Base-by-base conservation (phyloP, 169 alveolate species). In the Plasmodium falciparum region DNA sequence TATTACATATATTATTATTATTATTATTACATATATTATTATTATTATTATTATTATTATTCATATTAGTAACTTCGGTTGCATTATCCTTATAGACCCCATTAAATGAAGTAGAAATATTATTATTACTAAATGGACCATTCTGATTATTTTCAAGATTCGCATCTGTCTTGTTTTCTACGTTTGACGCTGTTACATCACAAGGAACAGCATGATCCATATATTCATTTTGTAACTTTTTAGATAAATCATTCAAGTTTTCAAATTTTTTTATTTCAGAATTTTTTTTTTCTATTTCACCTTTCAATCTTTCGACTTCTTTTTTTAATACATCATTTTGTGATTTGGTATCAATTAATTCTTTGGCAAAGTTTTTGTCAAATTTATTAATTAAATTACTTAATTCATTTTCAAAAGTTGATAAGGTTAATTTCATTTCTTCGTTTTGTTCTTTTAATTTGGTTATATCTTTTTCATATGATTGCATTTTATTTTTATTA, bases 351-450 rank as follows among this genome's bases (percentile, higher is more conserved):
- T 86, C 92, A 26, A 86, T 86, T 52, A 86, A 58, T 61, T 86
- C 92, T 86, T 86, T 86, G 1, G 92, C 92, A 71, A 70, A 86
- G 45, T 86, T 70, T 86, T 72, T 86, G 29, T 86, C 88, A 72
- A 71, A 86, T 24, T 86, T 86, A 13, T 86, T 86, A 13, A 86
- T 86, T 59, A 86, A 71, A 72, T 54, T 86, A 66, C 88, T 86
- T 26, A 86, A 58, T 65, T 86, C 92, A 86, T 70, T 86, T 86
- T 86, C 88, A 74, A 86, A 86, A 0, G 92, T 86, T n/a, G 88
- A 86, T 29, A 86, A 73, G 1, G 88, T 86, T 65, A 62, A 56
- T 61, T 86, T 86, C 88, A 86, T 71, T 86, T 86, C 88, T 72
- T 86, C 88, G 24, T 86, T 86, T 9, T 86, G 92, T 33, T 86